phyloP scores from a whole-genome alignment of 2,329 filamentous ascomycete species.

The Amesomyces nigricolor region DNA sequence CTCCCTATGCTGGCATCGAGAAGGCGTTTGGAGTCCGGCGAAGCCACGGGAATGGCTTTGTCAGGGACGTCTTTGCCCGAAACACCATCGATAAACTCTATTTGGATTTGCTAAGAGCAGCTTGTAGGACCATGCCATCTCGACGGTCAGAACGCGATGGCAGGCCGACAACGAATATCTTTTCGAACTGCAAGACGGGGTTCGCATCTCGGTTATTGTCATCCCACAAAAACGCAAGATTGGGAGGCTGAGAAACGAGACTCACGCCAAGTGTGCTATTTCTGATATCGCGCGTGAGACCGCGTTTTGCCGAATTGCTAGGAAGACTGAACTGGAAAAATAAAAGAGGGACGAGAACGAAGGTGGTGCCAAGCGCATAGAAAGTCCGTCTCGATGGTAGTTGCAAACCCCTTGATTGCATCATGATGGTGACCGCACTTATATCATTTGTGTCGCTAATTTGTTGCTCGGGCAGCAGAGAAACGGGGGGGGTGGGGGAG shows the following conservation, averaged over 20 bases:
- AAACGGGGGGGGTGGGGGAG: too few relatives aligned
- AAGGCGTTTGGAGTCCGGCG: constrained; percentile 26
- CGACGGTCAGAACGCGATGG: constrained; percentile 44
- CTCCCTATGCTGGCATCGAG: constrained; percentile 1
- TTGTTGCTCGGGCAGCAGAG: too few relatives aligned
- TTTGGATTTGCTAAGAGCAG: constrained; percentile 38
- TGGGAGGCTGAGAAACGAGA: too few relatives aligned
- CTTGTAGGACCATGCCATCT: constrained; percentile 41
- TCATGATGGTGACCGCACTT: too few relatives aligned
- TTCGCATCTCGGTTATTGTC: background rate
- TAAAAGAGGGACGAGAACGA: background rate
- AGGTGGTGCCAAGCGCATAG: background rate
- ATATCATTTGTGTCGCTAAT: too few relatives aligned
- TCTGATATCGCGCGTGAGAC: background rate
- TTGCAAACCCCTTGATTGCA: too few relatives aligned
- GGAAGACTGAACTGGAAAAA: background rate
- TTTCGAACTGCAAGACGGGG: constrained; percentile 44
- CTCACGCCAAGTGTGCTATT: constrained; percentile 3
- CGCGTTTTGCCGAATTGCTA: background rate
- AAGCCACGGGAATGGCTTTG: constrained; percentile 31
- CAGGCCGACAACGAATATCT: constrained; percentile 46
- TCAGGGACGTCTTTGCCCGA: constrained; percentile 33
- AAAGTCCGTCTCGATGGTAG: background rate
- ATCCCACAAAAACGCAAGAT: background rate
- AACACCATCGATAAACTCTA: constrained; percentile 43